phyloP scores from a whole-genome alignment of 495 filamentous ascomycete species.

The Talaromyces trachyspermus region DNA sequence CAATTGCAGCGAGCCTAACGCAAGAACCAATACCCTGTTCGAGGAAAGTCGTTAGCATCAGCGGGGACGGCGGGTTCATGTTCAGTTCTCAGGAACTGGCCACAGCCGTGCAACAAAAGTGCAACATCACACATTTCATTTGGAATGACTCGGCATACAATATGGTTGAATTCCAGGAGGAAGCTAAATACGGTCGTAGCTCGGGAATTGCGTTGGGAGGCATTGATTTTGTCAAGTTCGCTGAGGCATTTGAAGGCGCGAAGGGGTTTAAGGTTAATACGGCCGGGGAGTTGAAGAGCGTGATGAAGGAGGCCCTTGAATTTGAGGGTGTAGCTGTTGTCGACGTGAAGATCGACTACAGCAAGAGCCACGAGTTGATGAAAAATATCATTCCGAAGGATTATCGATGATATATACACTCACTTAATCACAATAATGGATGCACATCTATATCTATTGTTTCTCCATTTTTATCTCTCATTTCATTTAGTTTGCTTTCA shows the following conservation, averaged over 20 bases:
- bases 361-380: constrained; percentile 7
- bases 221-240: constrained; percentile 8
- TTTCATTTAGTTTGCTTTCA: too few relatives aligned
- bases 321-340: constrained; percentile 7
- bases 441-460: too few relatives aligned
- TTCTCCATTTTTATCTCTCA: too few relatives aligned
- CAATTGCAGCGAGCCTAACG: constrained; percentile 3
- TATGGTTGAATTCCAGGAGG: constrained; percentile 9
- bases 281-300: background rate
- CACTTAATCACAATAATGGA: background rate
- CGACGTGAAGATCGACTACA: constrained; percentile 7
- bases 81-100: constrained; percentile 7
- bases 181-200: constrained; percentile 7
- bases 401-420: background rate
- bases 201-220: constrained; percentile 6
- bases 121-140: constrained; percentile 8
- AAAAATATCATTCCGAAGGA: constrained; percentile 8
- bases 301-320: constrained; percentile 4
- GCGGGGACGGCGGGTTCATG: constrained; percentile 9
- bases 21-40: constrained; percentile 5
- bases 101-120: constrained; percentile 5
- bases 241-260: constrained; percentile 3
- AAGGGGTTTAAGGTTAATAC: constrained; percentile 3
- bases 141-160: constrained; percentile 8
- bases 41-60: constrained; percentile 4